Conservation (phyloP, 768 basidiomycete genomes). For the Albatrellus ellisii region DNA sequence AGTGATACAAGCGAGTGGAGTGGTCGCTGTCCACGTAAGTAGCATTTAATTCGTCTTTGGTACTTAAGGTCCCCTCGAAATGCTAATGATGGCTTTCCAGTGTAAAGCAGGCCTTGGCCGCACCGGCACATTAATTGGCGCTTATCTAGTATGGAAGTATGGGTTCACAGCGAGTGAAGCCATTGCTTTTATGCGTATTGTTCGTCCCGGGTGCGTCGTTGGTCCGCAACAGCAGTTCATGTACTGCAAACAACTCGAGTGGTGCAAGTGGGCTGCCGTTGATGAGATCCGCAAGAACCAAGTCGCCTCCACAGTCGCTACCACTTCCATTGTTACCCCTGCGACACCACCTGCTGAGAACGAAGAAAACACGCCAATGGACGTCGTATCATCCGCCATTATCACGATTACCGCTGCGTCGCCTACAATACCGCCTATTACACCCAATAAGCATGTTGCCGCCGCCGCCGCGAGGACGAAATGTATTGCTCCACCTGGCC, state of each 20-base stretch:
- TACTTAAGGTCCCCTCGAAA: not conserved
- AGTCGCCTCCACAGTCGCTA: constrained; percentile 22
- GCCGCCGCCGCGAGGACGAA: constrained; percentile 57
- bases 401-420: constrained; percentile 11
- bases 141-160: constrained; percentile 98
- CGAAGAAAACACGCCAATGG: constrained; percentile 38
- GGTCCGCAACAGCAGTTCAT: constrained; percentile 92
- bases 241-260: constrained; percentile 89
- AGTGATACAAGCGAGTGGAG: constrained; percentile 64
- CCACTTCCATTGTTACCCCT: constrained; percentile 46
- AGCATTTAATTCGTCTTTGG: constrained; percentile 4
- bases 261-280: constrained; percentile 85
- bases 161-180: constrained; percentile 93
- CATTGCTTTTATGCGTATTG: constrained; percentile 96
- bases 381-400: constrained; percentile 24
- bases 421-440: constrained; percentile 49
- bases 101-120: constrained; percentile 96
- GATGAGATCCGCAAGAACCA: constrained; percentile 59
- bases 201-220: constrained; percentile 88
- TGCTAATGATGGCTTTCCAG: constrained; percentile 23
- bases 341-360: constrained; percentile 72
- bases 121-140: constrained; percentile 94
- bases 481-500: constrained; percentile 65
- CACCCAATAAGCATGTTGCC: constrained; percentile 66
- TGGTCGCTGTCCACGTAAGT: constrained; percentile 80